A percentile compares a stretch with the other conserved stretches of the same genome.
Conservation (phyloP, 768 basidiomycete genomes). For the Pleurotus tuoliensis region DNA sequence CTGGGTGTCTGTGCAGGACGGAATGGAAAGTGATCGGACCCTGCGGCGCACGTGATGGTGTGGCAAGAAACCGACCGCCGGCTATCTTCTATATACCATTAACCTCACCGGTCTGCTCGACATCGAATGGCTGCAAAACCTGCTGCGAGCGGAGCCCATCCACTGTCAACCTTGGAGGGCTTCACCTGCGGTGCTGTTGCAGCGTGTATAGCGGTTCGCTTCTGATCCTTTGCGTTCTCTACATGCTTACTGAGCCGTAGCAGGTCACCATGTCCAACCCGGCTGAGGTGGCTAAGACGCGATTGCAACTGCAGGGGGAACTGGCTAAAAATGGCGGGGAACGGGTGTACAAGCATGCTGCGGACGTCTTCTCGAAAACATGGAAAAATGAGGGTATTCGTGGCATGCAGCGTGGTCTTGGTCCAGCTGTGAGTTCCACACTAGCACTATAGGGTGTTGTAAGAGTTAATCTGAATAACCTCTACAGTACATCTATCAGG, state of each 20-base stretch:
- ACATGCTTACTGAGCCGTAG: too few relatives aligned
- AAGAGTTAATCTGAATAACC: not conserved
- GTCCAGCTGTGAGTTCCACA: conserved; percentile 67
- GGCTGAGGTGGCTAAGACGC: conserved; percentile 88
- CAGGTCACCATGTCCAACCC: conserved; percentile 81
- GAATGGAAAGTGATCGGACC: not conserved
- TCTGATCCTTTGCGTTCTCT: conserved; percentile 10
- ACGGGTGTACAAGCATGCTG: conserved; percentile 84
- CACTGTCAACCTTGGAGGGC: conserved; percentile 67
- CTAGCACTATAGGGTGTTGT: not conserved
- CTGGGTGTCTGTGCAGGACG: not conserved
- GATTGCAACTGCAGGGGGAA: conserved; percentile 94
- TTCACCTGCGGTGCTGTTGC: conserved; percentile 91
- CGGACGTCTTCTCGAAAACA: conserved; percentile 86
- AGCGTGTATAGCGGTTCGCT: conserved; percentile 81
- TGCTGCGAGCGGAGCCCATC: conserved; percentile 16
- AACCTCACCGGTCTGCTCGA: not conserved
- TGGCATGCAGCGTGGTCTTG: conserved; percentile 90
- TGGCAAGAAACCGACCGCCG: not conserved
- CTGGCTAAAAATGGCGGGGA: conserved; percentile 67
- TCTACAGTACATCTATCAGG: conserved; percentile 85
- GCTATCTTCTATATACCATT: not conserved
- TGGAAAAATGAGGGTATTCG: conserved; percentile 85
- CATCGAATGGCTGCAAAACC: conserved; percentile 10
- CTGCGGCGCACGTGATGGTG: not conserved